phyloP scores from a whole-genome alignment of 495 filamentous ascomycete genomes.

The Talaromyces ruber region DNA sequence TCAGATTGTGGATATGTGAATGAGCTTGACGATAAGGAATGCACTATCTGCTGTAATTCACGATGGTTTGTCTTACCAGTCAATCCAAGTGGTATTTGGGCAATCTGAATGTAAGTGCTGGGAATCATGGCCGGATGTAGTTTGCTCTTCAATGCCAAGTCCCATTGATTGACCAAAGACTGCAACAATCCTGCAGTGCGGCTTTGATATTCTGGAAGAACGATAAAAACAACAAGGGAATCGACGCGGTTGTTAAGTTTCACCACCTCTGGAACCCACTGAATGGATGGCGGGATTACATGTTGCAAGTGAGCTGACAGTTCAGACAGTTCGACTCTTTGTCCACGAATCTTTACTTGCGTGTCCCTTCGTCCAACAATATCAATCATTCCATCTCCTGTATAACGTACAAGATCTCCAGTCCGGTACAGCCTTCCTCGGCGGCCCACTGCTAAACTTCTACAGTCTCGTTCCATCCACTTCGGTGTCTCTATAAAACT shows the following conservation, averaged over 20 bases:
- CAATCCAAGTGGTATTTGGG: constrained; percentile 21
- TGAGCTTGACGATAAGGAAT: constrained; percentile 9
- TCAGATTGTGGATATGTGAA: too few relatives aligned
- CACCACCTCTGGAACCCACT: constrained; percentile 11
- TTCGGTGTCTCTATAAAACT: constrained; percentile 8
- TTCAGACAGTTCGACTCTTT: constrained; percentile 89
- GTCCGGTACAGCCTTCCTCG: constrained; percentile 1
- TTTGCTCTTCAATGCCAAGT: not conserved
- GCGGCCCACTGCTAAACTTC: not conserved
- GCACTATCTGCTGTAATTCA: not conserved
- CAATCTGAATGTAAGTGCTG: constrained; percentile 20
- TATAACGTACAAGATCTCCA: constrained; percentile 32
- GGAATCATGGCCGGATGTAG: constrained; percentile 25
- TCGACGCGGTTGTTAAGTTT: not conserved
- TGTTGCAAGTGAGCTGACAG: constrained; percentile 62
- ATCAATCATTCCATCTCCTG: constrained; percentile 63
- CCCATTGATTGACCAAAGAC: not conserved
- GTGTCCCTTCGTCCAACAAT: constrained; percentile 73
- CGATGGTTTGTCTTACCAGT: constrained; percentile 29
- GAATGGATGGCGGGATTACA: constrained; percentile 60
- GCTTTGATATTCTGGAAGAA: not conserved
- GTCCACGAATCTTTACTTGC: constrained; percentile 92
- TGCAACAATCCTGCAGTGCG: not conserved
- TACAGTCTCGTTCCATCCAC: not conserved
- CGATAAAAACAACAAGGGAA: not conserved